Percentiles rank a stretch among this genome's conserved stretches.
Conservation (phyloP, 805 yeast species). For the Kuraishia floccosa region DNA sequence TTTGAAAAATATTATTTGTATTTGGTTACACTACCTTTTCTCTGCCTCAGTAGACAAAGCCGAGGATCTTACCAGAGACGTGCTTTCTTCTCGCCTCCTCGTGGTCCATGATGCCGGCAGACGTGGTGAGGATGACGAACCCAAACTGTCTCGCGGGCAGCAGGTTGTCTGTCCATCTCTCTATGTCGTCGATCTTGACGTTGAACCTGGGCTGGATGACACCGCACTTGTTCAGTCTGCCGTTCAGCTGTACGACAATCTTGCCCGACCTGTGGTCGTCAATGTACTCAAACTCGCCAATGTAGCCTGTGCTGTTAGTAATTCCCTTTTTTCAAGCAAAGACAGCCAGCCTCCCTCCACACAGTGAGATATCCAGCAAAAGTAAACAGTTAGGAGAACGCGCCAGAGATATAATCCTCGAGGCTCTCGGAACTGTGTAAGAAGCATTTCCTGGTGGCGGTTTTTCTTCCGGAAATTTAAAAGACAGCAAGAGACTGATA, state of each 20-base stretch:
- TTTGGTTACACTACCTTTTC: too few species aligned
- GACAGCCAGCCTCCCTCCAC: background rate
- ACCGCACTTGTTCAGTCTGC: conserved; percentile 98
- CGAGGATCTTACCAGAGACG: conserved; percentile 97
- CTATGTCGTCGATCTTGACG: conserved; percentile 90
- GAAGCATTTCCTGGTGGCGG: conserved; percentile 39
- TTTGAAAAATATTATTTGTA: too few species aligned
- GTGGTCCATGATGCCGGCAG: conserved; percentile 99
- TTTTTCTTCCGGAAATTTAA: conserved; percentile 89
- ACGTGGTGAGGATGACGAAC: conserved; percentile 94
- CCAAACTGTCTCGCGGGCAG: conserved; percentile 99
- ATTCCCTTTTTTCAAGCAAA: background rate
- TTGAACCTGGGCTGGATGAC: conserved; percentile 98
- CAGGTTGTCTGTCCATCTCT: conserved; percentile 97
- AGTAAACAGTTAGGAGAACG: conserved; percentile 38
- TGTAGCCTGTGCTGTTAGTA: conserved; percentile 38
- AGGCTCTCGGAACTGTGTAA: conserved; percentile 48
- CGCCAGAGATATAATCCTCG: conserved; percentile 4
- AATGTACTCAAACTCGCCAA: conserved; percentile 96
- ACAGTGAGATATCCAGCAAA: conserved; percentile 42
- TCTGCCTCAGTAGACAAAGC: conserved; percentile 93
- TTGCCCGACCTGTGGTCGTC: conserved; percentile 99
- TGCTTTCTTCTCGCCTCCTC: conserved; percentile 99
- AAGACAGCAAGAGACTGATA: conserved; percentile 90
- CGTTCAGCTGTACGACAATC: conserved; percentile 93